Conservation (phyloP, 148 eudicot genomes). For the Bassia scoparia region DNA sequence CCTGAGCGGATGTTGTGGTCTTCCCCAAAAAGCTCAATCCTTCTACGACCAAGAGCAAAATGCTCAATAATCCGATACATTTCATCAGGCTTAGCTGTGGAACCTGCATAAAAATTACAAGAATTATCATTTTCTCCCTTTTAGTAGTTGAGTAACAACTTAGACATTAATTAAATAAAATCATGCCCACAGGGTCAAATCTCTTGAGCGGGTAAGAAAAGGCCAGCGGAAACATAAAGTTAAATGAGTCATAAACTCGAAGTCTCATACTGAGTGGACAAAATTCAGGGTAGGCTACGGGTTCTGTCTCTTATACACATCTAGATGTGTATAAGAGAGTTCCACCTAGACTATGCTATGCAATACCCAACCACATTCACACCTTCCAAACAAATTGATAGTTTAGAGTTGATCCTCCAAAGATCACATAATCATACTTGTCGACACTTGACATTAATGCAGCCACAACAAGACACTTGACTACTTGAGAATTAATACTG, state of each 20-base stretch:
- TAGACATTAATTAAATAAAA: not conserved
- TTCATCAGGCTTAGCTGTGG: slow-evolving; percentile 95
- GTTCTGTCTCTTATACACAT: too few relatives aligned
- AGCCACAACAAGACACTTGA: not conserved
- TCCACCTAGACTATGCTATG: not conserved
- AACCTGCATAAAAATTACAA: slow-evolving; percentile 47
- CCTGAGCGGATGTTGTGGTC: slow-evolving; percentile 92
- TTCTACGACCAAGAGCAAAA: slow-evolving; percentile 92
- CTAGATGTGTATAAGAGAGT: too few relatives aligned
- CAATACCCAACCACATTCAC: not conserved
- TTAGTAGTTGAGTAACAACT: not conserved
- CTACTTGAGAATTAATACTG: not conserved
- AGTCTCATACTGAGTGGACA: not conserved
- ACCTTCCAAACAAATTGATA: not conserved
- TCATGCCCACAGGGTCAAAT: not conserved
- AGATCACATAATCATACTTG: not conserved
- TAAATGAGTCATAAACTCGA: not conserved
- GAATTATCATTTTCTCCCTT: not conserved
- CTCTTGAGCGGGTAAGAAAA: not conserved
- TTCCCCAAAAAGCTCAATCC: slow-evolving; percentile 93
- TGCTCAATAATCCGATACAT: slow-evolving; percentile 95
- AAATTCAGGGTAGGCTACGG: not conserved
- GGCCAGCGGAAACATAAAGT: not conserved
- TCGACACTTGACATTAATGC: not conserved
- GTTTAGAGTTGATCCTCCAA: not conserved